These are phyloP conservation scores for Eucommia ulmoides DNA, from an alignment of 257 asterid genomes.

Conservation along the genomic window DNA sequence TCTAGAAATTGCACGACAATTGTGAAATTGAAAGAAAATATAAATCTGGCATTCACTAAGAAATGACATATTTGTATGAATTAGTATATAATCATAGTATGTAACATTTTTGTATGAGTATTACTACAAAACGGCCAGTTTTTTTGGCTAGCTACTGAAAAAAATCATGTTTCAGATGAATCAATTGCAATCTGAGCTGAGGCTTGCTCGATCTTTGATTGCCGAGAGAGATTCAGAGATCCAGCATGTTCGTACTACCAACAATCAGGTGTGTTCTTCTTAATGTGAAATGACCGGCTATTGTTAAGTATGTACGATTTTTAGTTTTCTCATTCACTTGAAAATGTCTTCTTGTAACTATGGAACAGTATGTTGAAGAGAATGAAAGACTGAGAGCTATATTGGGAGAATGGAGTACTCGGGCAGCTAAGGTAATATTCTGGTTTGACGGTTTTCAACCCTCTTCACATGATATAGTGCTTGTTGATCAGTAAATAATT, in stretches of 20 bases:
- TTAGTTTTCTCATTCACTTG: neutral
- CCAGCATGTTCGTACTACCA: constrained; percentile 63
- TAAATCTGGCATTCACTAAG: too few relatives aligned
- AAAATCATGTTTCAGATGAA: constrained; percentile 73
- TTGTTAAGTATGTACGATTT: too few relatives aligned
- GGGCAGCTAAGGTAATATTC: constrained; percentile 82
- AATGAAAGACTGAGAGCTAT: constrained; percentile 93
- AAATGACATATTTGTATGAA: too few relatives aligned
- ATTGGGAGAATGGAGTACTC: constrained; percentile 92
- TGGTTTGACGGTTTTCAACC: too few relatives aligned
- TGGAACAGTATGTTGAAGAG: constrained; percentile 84
- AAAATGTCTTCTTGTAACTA: neutral
- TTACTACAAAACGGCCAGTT: too few relatives aligned
- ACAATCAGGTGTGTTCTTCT: constrained; percentile 52
- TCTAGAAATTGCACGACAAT: too few relatives aligned
- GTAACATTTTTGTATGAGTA: too few relatives aligned
- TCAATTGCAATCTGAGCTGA: constrained; percentile 83
- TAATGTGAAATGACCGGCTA: neutral
- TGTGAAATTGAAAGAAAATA: too few relatives aligned
- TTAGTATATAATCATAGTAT: too few relatives aligned
- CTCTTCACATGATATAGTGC: too few relatives aligned
- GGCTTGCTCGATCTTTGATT: constrained; percentile 85
- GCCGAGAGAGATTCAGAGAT: constrained; percentile 87
- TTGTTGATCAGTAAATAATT: too few relatives aligned
- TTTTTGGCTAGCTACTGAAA: too few relatives aligned